Percentiles rank a stretch among this genome's conserved stretches.
Evolutionary conservation across 768 basidiomycete genomes (phyloP).

Genomic region (Russula emetica): DNA sequence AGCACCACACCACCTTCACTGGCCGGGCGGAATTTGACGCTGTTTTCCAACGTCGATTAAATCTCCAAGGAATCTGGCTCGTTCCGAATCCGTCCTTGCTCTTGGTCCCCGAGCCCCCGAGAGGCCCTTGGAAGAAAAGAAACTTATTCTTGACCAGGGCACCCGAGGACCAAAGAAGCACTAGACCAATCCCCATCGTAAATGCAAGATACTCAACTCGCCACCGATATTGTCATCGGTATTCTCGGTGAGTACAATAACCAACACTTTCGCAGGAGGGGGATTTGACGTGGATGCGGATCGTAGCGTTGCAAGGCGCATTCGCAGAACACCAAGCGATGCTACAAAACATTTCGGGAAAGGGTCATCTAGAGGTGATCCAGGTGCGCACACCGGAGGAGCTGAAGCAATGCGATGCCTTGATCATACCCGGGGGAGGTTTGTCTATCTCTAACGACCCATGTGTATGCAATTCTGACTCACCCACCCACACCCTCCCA

Average conservation of each 20-base stretch:
- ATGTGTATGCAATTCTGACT: neutral
- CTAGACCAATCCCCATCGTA: neutral
- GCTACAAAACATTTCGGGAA: constrained; percentile 53
- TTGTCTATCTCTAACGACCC: neutral
- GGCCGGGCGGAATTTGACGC: too few species aligned
- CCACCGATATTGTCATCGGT: constrained; percentile 22
- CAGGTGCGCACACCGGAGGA: constrained; percentile 76
- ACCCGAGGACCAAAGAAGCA: neutral
- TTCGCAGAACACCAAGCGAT: constrained; percentile 81
- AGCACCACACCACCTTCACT: too few species aligned
- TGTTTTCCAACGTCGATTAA: too few species aligned
- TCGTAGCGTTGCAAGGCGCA: constrained; percentile 83
- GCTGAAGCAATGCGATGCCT: constrained; percentile 67
- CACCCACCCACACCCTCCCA: constrained; percentile 30
- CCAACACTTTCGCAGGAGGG: too few species aligned
- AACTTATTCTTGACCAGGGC: neutral
- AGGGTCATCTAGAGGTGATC: constrained; percentile 43
- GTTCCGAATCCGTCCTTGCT: too few species aligned
- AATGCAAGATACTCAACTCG: constrained; percentile 20
- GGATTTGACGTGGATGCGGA: neutral
- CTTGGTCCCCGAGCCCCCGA: neutral
- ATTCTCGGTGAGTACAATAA: constrained; percentile 23
- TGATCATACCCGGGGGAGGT: constrained; percentile 94
- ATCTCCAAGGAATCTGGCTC: too few species aligned
- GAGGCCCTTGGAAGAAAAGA: neutral